Conservation (phyloP, 2,329 filamentous ascomycete species). For the Pseudogymnoascus sp. region DNA sequence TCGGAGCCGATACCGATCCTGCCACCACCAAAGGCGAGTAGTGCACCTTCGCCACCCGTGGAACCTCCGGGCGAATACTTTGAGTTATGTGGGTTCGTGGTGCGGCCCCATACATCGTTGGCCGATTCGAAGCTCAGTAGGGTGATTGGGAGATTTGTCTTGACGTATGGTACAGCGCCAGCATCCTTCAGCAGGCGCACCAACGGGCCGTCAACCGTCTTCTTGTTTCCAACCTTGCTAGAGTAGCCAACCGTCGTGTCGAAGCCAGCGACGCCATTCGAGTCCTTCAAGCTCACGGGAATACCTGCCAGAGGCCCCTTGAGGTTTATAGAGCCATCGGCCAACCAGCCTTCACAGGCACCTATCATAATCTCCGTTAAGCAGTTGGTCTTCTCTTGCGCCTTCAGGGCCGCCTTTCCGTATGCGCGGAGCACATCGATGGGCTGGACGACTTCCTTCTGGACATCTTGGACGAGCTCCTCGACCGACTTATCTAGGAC, state of each 20-base stretch:
- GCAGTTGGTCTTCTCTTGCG: conserved; percentile 83
- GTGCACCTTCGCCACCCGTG: conserved; percentile 63
- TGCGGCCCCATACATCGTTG: conserved; percentile 73
- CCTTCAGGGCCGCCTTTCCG: conserved; percentile 76
- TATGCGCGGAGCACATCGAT: conserved; percentile 76
- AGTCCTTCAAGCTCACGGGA: conserved; percentile 78
- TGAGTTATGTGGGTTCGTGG: conserved; percentile 75
- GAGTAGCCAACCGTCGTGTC: conserved; percentile 81
- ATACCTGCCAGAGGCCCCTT: conserved; percentile 81
- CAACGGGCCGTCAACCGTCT: conserved; percentile 65
- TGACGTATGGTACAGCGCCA: conserved; percentile 84
- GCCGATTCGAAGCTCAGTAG: conserved; percentile 32
- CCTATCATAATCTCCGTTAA: conserved; percentile 79
- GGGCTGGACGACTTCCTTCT: conserved; percentile 58
- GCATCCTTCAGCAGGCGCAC: conserved; percentile 77
- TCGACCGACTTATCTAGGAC: conserved; percentile 70
- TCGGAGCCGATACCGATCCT: conserved; percentile 87
- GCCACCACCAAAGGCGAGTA: conserved; percentile 72
- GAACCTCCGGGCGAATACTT: conserved; percentile 84
- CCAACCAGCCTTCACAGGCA: conserved; percentile 68
- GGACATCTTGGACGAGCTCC: conserved; percentile 70
- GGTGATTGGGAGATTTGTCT: conserved; percentile 84
- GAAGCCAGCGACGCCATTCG: conserved; percentile 73
- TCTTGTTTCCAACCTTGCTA: conserved; percentile 61
- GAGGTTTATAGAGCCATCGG: conserved; percentile 55